phyloP scores from a whole-genome alignment of 208 protist genomes.

The Wallacemonas collosoma region DNA sequence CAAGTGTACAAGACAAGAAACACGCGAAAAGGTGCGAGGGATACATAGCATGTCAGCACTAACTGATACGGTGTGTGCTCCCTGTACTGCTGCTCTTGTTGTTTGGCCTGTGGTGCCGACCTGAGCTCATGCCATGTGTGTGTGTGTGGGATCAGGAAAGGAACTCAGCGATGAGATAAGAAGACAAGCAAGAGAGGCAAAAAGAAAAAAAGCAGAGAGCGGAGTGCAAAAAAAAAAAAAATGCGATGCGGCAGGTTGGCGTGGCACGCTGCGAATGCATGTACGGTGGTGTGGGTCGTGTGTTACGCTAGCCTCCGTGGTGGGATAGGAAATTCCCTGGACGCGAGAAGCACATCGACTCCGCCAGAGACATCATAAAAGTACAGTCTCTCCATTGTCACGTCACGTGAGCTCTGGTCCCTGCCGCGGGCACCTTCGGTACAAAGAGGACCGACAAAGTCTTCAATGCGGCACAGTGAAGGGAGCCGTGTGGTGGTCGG shows the following conservation, averaged over 20 bases:
- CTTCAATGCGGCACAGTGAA: not conserved
- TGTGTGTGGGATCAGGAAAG: slow-evolving; percentile 3
- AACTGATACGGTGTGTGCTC: too few relatives aligned
- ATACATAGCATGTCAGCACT: too few relatives aligned
- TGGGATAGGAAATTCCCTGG: not conserved
- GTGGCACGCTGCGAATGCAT: not conserved
- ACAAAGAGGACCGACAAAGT: slow-evolving; percentile 12
- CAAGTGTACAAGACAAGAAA: not conserved
- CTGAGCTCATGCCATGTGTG: not conserved
- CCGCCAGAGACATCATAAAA: slow-evolving; percentile 5
- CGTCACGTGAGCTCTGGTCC: too few relatives aligned
- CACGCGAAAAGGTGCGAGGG: slow-evolving; percentile 7
- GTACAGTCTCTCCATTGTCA: too few relatives aligned
- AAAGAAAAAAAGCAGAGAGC: not conserved
- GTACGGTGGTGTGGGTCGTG: not conserved
- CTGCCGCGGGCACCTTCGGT: not conserved
- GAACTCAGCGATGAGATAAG: slow-evolving; percentile 3
- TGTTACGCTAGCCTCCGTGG: not conserved
- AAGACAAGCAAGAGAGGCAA: slow-evolving; percentile 1
- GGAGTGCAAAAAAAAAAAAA: not conserved
- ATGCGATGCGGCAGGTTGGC: not conserved
- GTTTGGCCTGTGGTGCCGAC: too few relatives aligned
- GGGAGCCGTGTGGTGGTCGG: not conserved
- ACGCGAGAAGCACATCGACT: slow-evolving; percentile 2
- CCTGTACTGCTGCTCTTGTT: too few relatives aligned